Conservation (phyloP, 129 eudicot species). For the Mikania micrantha region DNA sequence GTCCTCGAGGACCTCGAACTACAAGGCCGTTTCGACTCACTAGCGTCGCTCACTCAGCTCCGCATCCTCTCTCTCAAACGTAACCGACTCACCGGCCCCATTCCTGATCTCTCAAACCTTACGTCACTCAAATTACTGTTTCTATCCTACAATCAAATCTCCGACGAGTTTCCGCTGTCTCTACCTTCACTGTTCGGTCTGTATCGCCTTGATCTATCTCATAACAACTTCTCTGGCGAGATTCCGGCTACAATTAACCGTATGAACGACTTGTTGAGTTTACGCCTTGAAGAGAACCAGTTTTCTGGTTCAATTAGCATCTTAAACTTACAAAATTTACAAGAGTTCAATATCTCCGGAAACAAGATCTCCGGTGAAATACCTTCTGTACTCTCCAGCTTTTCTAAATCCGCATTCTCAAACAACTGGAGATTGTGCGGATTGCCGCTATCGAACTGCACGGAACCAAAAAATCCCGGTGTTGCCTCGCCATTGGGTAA, state of each 20-base stretch:
- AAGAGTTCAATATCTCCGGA: conserved; percentile 57
- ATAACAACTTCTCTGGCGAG: conserved; percentile 55
- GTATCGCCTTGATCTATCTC: conserved; percentile 66
- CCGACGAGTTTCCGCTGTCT: conserved; percentile 51
- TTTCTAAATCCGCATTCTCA: conserved; percentile 56
- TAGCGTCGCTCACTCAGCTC: conserved; percentile 48
- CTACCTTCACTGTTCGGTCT: conserved; percentile 30
- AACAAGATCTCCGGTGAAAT: conserved; percentile 53
- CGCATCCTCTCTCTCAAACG: conserved; percentile 63
- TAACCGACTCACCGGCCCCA: conserved; percentile 50
- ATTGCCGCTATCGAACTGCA: conserved; percentile 49
- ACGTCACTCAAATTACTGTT: conserved; percentile 44
- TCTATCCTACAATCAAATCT: conserved; percentile 50
- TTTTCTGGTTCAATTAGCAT: conserved; percentile 43
- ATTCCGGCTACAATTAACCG: conserved; percentile 39
- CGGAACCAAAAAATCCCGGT: conserved; percentile 13
- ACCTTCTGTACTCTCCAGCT: conserved; percentile 46
- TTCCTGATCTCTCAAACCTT: conserved; percentile 69
- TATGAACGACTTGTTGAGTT: conserved; percentile 45
- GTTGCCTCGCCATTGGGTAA: conserved; percentile 38
- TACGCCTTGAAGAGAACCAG: conserved; percentile 50
- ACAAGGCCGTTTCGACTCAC: conserved; percentile 35
- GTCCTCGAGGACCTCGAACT: conserved; percentile 67
- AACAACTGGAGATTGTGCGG: conserved; percentile 55
- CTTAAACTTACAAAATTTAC: conserved; percentile 29